A percentile compares a stretch with the other conserved stretches of the same genome.
phyloP scores from a whole-genome alignment of 106 monocot species.

The Xerophyta viscosa region DNA sequence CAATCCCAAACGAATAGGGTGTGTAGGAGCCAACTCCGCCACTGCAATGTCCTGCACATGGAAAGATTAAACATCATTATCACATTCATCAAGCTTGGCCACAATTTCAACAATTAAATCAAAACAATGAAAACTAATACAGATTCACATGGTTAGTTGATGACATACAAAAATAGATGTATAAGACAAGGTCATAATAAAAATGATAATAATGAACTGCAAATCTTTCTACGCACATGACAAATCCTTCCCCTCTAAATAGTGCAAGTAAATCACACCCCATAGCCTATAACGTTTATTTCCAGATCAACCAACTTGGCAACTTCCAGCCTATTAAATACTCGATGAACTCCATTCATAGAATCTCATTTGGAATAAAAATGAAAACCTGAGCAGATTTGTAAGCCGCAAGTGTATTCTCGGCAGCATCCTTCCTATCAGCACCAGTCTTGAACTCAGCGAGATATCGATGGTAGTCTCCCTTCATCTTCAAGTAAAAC shows the following conservation, averaged over 20 bases:
- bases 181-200: too few species aligned
- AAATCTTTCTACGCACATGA: too few species aligned
- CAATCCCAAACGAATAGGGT: constrained; percentile 7
- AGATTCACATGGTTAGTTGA: too few species aligned
- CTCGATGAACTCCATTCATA: neutral
- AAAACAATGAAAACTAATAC: too few species aligned
- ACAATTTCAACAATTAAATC: neutral
- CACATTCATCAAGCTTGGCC: neutral
- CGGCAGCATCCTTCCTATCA: neutral
- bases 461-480: neutral
- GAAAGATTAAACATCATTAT: neutral
- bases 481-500: constrained; percentile 6
- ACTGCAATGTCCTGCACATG: constrained; percentile 7
- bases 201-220: too few species aligned
- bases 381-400: neutral
- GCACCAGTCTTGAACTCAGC: constrained; percentile 2
- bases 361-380: too few species aligned
- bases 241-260: too few species aligned
- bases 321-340: too few species aligned
- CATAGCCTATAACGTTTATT: neutral
- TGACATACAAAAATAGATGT: too few species aligned
- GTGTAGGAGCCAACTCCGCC: constrained; percentile 7
- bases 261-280: neutral
- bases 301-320: too few species aligned
- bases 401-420: neutral